Base-by-base conservation (phyloP, 169 alveolate species). In the Plasmodium reichenowi region DNA sequence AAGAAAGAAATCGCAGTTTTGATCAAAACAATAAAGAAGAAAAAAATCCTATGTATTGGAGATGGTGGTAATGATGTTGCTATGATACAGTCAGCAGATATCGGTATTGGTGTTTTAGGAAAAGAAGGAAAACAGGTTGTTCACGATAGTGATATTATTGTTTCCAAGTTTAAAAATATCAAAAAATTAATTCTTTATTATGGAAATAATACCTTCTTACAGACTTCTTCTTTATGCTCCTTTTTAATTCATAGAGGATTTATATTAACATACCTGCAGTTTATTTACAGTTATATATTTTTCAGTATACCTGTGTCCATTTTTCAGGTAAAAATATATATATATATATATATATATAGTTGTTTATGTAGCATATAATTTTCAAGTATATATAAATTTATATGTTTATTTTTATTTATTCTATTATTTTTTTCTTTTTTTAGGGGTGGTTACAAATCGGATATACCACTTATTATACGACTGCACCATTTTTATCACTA, bases 21-120 rank as follows among this genome's bases (percentile, higher is more conserved):
- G 20, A 88, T 96, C 29, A 94, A 95, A 85, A 87, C 87, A 47
- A 73, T 72, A 83, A 85, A 88, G 29, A 88, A 94, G 22, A 91
- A 95, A 71, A 94, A 99, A 75, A 96, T 98, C 0, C 95, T 98
- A 32, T 97, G 99, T 1, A 98, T 99, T 56, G 99, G 99, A 10
- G 99, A 99, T 93, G 99, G 99, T 4, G 99, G 99, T n/a, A 99
- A 99, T 89, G 99, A 99, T 91, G 99, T 99, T 17, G 99, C 99
- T 43, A 98, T 98, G 99, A 98, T 98, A 43, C 96, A 95, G 85
- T 98, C 95, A 67, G 98, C 98, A 52, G 97, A 97, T 83, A 97
- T 97, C 13, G 99, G 99, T 3, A 94, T 98, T 48, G 99, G 99
- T n/a, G 97, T 98, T 32, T 97, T 96, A 15, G 99, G 99, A 43